These are phyloP conservation scores for Saccharomycopsis vini DNA, from an alignment of 805 yeast species.

Conservation along the genomic window DNA sequence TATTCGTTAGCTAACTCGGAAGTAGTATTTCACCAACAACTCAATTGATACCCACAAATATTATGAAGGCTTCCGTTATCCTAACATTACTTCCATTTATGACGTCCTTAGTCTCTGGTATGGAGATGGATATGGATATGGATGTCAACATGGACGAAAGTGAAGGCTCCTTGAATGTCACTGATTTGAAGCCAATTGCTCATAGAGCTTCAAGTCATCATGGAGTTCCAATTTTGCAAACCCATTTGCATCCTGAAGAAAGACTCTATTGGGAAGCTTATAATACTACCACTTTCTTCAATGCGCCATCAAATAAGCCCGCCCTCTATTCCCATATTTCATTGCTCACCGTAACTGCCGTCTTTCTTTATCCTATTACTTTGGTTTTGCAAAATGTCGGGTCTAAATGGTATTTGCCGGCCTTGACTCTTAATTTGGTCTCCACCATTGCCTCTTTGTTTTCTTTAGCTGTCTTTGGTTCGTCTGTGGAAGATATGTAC, in stretches of 20 bases:
- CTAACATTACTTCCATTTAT: too few species aligned
- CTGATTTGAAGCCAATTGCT: constrained; percentile 30
- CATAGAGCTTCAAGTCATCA: constrained; percentile 45
- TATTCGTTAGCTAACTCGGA: too few species aligned
- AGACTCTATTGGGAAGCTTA: constrained; percentile 68
- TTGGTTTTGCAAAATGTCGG: constrained; percentile 54
- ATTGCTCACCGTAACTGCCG: constrained; percentile 35
- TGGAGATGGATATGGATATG: constrained; percentile 4
- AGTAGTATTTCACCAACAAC: too few species aligned
- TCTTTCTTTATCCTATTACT: constrained; percentile 57
- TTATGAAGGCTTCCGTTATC: too few species aligned
- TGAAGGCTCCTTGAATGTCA: background rate
- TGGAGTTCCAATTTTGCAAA: constrained; percentile 65
- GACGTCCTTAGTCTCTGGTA: background rate
- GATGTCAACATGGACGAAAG: background rate
- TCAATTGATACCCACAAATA: too few species aligned
- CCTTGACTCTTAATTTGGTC: constrained; percentile 41
- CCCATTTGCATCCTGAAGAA: constrained; percentile 63
- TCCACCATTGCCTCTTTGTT: constrained; percentile 42
- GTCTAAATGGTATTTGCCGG: constrained; percentile 50
- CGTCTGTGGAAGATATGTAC: constrained; percentile 55
- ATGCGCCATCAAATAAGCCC: constrained; percentile 39
- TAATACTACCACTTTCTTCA: constrained; percentile 69
- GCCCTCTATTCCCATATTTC: constrained; percentile 49
- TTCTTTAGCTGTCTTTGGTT: constrained; percentile 47